Percentiles rank a stretch among this genome's conserved stretches.
Evolutionary conservation across 1,139 yeast species (phyloP).

Genomic region (Taphrina confusa): DNA sequence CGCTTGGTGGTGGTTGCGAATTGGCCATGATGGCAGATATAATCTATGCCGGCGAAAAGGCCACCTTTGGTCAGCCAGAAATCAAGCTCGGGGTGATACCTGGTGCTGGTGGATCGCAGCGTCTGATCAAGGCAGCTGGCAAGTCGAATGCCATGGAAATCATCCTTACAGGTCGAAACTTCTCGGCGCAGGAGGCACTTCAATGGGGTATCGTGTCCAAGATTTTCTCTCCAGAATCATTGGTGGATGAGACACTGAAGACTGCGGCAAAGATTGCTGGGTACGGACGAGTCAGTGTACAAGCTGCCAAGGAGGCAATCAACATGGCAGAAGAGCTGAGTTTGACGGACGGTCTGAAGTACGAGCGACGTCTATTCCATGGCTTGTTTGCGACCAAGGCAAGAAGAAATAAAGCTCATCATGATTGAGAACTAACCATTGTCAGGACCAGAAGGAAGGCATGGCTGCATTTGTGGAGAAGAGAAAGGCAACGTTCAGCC

Average conservation of each 20-base stretch:
- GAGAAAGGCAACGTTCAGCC: constrained; percentile 50
- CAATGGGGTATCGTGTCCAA: constrained; percentile 55
- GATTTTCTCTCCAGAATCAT: constrained; percentile 49
- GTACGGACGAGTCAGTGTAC: constrained; percentile 51
- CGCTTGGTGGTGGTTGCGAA: constrained; percentile 60
- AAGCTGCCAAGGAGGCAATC: constrained; percentile 54
- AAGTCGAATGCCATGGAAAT: constrained; percentile 55
- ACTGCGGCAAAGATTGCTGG: constrained; percentile 51
- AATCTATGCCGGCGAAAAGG: constrained; percentile 54
- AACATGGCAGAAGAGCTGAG: constrained; percentile 49
- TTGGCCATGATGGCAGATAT: constrained; percentile 57
- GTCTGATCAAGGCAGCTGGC: constrained; percentile 53
- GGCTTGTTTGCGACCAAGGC: constrained; percentile 49
- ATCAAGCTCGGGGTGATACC: constrained; percentile 57
- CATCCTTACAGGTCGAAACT: constrained; percentile 53
- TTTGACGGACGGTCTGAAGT: constrained; percentile 50
- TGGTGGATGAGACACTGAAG: constrained; percentile 52
- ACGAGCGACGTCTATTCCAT: constrained; percentile 53
- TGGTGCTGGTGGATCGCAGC: constrained; percentile 59
- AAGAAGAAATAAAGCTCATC: not conserved
- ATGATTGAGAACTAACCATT: not conserved
- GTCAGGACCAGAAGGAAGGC: constrained; percentile 55
- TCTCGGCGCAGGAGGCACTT: constrained; percentile 53
- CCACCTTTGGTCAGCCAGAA: constrained; percentile 59
- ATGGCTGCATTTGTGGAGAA: constrained; percentile 56